Evolutionary conservation across 1,284 basidiomycete species (phyloP).

Genomic region (Ustilago vetiveriae): DNA sequence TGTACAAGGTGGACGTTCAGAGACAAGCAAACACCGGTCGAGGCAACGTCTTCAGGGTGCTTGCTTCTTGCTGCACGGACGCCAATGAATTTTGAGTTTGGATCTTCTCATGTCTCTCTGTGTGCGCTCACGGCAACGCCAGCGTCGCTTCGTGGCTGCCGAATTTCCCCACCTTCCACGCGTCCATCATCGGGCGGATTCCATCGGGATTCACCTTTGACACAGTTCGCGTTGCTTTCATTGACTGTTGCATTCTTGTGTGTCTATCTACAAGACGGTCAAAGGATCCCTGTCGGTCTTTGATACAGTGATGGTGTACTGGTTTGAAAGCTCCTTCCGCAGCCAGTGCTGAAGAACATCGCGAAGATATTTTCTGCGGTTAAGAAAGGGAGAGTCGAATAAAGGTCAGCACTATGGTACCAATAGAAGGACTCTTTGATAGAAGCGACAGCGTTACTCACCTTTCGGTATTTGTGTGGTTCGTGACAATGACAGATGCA

Average conservation of each 20-base stretch:
- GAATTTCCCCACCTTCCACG: slow-evolving; percentile 22
- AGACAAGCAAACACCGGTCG: too few relatives aligned
- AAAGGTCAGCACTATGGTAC: background rate
- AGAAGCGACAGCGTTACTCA: slow-evolving; percentile 3
- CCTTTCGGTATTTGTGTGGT: slow-evolving; percentile 65
- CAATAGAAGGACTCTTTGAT: too few relatives aligned
- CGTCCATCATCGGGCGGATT: background rate
- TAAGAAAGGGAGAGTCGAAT: background rate
- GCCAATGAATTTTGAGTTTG: slow-evolving; percentile 5
- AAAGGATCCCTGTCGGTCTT: slow-evolving; percentile 43
- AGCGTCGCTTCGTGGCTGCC: background rate
- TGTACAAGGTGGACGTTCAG: too few relatives aligned
- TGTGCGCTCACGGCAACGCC: background rate
- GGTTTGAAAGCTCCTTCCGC: slow-evolving; percentile 11
- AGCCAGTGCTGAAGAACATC: slow-evolving; percentile 49
- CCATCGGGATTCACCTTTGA: too few relatives aligned
- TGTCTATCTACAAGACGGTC: slow-evolving; percentile 31
- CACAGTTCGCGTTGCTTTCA: too few relatives aligned
- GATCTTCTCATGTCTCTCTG: slow-evolving; percentile 29
- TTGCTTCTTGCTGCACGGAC: slow-evolving; percentile 21
- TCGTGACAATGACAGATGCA: slow-evolving; percentile 60
- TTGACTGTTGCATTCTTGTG: too few relatives aligned
- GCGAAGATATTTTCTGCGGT: slow-evolving; percentile 47
- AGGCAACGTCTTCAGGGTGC: too few relatives aligned
- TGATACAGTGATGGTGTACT: slow-evolving; percentile 28